Evolutionary conservation across 148 eudicot species (phyloP), one percentile per base, ranked within the genome.

Genomic region (Fagopyrum homotropicum): DNA sequence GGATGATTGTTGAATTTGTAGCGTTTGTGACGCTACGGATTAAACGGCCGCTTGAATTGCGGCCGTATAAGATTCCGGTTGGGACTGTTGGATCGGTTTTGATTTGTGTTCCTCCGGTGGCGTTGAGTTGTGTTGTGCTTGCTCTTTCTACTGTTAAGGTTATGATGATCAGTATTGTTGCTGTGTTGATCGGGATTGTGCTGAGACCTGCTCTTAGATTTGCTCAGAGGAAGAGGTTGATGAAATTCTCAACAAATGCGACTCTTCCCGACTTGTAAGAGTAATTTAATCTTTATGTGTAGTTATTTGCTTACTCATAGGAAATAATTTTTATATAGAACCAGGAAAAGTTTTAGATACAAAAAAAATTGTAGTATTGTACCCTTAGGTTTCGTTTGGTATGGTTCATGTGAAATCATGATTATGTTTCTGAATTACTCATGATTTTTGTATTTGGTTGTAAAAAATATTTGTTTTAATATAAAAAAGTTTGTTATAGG

Each of bases 1-100:
- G 81, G 17, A 81, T 84, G 87, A 64, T 84, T 9, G n/a, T 84
- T 81, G 87, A 84, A 68, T 84, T 84, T 77, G 16, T 77, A 9
- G 77, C 87, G 26, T 84, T 84, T 72, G 70, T 82, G 46, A 82
- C 57, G 80, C 47, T 84, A 49, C 76, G 85, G 73, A 52, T 82
- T 22, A 76, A 80, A 7, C 45, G 72, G 61, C 85, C 87, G 4
- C 69, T 50, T 4, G 87, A 82, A 2, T 72, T 81, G 69, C 74
- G 87, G 63, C 87, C 87, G 45, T 80, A 75, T 54, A 82, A 75
- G 77, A 59, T 82, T 22, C 87, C 87, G 1, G 46, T 82, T 35
- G 83, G 85, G n/a, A 84, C 87, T 1, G 26, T 49, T 35, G 84
- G 87, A 40, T 75, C 81, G 14, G 47, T 73, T 61, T 45, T 84